Conservation (phyloP, 768 basidiomycete species). For the Lactarius quietus region DNA sequence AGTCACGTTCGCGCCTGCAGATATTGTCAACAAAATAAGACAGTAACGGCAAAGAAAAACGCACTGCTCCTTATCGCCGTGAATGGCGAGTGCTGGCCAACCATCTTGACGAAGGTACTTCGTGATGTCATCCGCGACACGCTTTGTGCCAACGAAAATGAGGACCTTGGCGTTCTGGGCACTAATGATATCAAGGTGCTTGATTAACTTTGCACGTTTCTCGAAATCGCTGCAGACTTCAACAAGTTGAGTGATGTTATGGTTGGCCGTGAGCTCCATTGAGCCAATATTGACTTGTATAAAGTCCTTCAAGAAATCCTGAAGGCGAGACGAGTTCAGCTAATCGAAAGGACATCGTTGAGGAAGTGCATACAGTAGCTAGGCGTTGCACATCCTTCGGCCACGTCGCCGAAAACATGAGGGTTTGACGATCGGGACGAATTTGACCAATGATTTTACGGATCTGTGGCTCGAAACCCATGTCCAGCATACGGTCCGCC, state of each 20-base stretch:
- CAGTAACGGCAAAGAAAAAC: slow-evolving; percentile 32
- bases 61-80: slow-evolving; percentile 98
- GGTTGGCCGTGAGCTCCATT: slow-evolving; percentile 97
- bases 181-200: slow-evolving; percentile 95
- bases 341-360: neutral
- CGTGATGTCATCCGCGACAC: slow-evolving; percentile 97
- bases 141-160: slow-evolving; percentile 97
- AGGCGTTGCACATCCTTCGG: slow-evolving; percentile 99
- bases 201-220: slow-evolving; percentile 93
- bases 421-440: slow-evolving; percentile 95
- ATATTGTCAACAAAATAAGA: slow-evolving; percentile 3
- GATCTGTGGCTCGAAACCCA: slow-evolving; percentile 99
- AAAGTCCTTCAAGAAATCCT: slow-evolving; percentile 96
- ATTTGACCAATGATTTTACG: slow-evolving; percentile 97
- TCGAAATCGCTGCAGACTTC: slow-evolving; percentile 98
- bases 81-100: slow-evolving; percentile 99
- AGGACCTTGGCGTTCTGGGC: slow-evolving; percentile 97
- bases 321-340: neutral
- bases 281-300: slow-evolving; percentile 99
- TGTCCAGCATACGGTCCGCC: slow-evolving; percentile 99
- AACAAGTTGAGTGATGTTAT: slow-evolving; percentile 94
- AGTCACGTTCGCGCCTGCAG: slow-evolving; percentile 90
- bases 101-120: slow-evolving; percentile 97
- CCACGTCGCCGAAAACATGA: slow-evolving; percentile 99
- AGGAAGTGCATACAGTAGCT: slow-evolving; percentile 59